Conservation (phyloP, 441 rosid genomes). For the Macaranga tanarius region DNA sequence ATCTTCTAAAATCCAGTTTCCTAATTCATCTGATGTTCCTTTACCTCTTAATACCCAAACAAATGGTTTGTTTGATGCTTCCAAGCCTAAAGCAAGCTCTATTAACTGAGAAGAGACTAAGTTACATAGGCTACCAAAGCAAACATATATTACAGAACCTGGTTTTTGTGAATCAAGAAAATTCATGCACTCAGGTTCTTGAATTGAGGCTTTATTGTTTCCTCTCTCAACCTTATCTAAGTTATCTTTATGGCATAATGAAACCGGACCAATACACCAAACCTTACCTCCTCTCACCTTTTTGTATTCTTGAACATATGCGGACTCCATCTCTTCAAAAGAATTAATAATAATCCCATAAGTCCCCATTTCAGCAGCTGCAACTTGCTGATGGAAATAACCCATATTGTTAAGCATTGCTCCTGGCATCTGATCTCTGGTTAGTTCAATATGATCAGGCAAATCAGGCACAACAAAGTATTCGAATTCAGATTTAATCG, state of each 20-base stretch:
- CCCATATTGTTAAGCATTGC: background rate
- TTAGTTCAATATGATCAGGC: conserved; percentile 24
- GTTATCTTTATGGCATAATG: conserved; percentile 27
- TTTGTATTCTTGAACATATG: conserved; percentile 23
- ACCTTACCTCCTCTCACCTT: conserved; percentile 22
- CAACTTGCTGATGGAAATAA: background rate
- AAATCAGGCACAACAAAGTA: conserved; percentile 27
- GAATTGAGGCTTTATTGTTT: conserved; percentile 17
- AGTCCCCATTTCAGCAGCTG: conserved; percentile 19
- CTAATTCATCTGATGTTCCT: conserved; percentile 15
- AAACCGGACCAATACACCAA: conserved; percentile 46
- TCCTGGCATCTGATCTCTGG: conserved; percentile 12
- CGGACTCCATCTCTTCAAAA: conserved; percentile 41
- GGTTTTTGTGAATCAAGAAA: conserved; percentile 37
- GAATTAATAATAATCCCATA: conserved; percentile 36
- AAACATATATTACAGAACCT: conserved; percentile 38
- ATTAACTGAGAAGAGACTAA: conserved; percentile 25
- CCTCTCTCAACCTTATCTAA: conserved; percentile 39
- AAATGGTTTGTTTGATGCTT: conserved; percentile 37
- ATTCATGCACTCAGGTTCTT: conserved; percentile 16
- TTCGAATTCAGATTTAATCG: conserved; percentile 17
- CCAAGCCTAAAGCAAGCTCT: conserved; percentile 41
- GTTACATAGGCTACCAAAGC: conserved; percentile 37
- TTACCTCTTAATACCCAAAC: conserved; percentile 37
- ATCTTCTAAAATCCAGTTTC: conserved; percentile 27